Base-by-base conservation (phyloP, 331 rosid genomes). In the Acacia pycnantha region DNA sequence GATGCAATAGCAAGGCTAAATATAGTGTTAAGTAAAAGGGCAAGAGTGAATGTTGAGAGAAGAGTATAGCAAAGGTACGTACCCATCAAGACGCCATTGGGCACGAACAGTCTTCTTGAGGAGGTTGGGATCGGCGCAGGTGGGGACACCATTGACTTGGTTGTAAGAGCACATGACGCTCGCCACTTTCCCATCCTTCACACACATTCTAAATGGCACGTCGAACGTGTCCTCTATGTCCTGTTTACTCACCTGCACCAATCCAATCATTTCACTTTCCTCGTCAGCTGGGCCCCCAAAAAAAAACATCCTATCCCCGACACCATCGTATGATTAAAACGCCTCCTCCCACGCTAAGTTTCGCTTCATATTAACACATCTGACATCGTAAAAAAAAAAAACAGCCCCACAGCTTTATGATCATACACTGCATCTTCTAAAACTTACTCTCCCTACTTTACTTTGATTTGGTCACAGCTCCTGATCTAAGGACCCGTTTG, bases 151-250 rank as follows among this genome's bases (percentile, higher is more conserved):
- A 77, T 94, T 94, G 53, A 94, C 98, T 29, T 94, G 97, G 80
- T 94, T 94, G 83, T 94, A 94, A 15, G 97, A 94, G 77, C 98
- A 94, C 97, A 91, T 94, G 1, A 94, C 97, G 70, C 97, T 94
- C 0, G 97, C 97, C 67, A 94, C 98, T 56, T 75, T 90, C 1
- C 98, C 98, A 86, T 94, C 95, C 77, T 86, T 82, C 82, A 94
- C 97, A 81, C 98, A 94, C 95, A 89, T 94, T 62, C 91, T 88
- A 53, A 94, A 94, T 41, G 98, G 98, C 53, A 92, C 95, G 65
- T 91, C 89, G 73, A 92, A 94, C 44, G 97, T 94, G 61, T 94
- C 98, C 78, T 85, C 98, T 35, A 80, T 85, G 89, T 94, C 98
- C 78, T 94, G 98, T 78, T 90, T 92, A 86, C 94, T 92, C 2